Conservation (phyloP, 179 eudicot genomes). For the Sideroxylon spinosum region DNA sequence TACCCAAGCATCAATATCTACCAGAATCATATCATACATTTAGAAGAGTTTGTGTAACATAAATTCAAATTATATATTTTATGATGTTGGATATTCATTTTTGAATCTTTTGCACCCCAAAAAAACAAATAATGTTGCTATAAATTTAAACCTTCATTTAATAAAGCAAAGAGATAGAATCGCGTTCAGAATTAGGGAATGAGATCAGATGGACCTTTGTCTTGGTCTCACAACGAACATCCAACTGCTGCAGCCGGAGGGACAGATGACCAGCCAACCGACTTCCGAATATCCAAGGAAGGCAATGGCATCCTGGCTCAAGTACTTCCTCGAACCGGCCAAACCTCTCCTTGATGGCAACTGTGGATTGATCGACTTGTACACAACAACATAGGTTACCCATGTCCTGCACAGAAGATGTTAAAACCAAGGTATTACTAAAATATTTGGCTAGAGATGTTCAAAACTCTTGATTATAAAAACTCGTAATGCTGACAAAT, state of each 20-base stretch:
- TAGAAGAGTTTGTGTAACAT: too few relatives aligned
- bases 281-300: constrained; percentile 26
- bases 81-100: too few relatives aligned
- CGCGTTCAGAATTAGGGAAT: background rate
- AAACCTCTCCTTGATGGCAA: constrained; percentile 28
- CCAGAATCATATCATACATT: too few relatives aligned
- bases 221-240: constrained; percentile 32
- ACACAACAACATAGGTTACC: constrained; percentile 17
- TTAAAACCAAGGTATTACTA: too few relatives aligned
- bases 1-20: too few relatives aligned
- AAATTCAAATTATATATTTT: too few relatives aligned
- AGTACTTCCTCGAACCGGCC: constrained; percentile 26
- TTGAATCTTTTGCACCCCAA: background rate
- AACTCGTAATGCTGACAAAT: too few relatives aligned
- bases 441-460: too few relatives aligned
- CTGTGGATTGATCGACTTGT: constrained; percentile 31
- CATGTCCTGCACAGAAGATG: background rate
- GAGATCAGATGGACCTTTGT: constrained; percentile 21
- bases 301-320: constrained; percentile 31
- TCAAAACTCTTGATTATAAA: too few relatives aligned
- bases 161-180: background rate
- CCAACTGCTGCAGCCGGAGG: constrained; percentile 29
- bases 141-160: background rate
- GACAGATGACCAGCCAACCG: constrained; percentile 22
- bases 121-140: background rate